These are phyloP conservation scores for Magnaporthiopsis rhizophila DNA, from an alignment of 2,329 filamentous ascomycete genomes.

Conservation along the genomic window DNA sequence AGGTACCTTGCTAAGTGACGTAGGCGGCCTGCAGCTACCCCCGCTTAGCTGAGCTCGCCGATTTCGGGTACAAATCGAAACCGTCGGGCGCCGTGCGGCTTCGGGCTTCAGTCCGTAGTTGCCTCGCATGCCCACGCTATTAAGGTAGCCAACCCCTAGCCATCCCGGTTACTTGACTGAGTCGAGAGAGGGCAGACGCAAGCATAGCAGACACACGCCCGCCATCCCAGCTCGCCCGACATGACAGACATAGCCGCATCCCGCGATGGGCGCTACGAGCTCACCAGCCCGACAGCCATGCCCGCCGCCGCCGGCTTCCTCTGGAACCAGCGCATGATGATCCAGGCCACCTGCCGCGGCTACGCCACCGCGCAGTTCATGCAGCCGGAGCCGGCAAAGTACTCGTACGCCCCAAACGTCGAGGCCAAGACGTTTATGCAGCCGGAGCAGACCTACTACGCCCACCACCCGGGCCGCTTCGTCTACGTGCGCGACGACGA, in stretches of 20 bases:
- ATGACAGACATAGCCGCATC: neutral
- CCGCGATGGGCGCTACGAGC: conserved; percentile 36
- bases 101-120: neutral
- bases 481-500: conserved; percentile 52
- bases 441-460: conserved; percentile 51
- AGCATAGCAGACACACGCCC: neutral
- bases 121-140: too few species aligned
- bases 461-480: conserved; percentile 50
- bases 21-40: neutral
- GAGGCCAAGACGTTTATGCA: conserved; percentile 55
- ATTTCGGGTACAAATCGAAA: neutral
- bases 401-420: conserved; percentile 49
- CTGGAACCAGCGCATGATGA: conserved; percentile 56
- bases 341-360: conserved; percentile 50
- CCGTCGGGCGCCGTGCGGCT: too few species aligned
- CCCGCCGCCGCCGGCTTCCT: conserved; percentile 48
- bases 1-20: too few species aligned
- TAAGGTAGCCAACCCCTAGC: too few species aligned
- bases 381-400: conserved; percentile 53
- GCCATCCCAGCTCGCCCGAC: too few species aligned
- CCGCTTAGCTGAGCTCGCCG: neutral
- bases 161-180: neutral
- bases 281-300: conserved; percentile 46
- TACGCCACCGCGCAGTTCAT: conserved; percentile 51
- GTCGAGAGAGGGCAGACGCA: neutral